Conservation (phyloP, 768 basidiomycete species). For the Crepidotus variabilis region DNA sequence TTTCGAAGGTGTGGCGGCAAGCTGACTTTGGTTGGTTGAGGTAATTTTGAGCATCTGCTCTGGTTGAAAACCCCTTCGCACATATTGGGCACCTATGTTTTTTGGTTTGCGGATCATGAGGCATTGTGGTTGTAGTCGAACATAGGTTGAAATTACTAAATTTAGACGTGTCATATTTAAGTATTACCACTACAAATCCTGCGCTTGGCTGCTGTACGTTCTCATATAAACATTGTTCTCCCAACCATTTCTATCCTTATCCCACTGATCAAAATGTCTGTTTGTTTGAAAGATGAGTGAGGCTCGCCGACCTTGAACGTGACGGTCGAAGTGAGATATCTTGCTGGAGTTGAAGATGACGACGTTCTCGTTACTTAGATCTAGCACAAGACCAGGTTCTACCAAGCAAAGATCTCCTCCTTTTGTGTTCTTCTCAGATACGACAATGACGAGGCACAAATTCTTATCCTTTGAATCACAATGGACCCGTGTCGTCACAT, state of each 20-base stretch:
- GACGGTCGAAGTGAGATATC: conserved; percentile 18
- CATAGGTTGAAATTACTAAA: background rate
- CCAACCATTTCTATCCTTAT: conserved; percentile 11
- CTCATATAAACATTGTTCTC: background rate
- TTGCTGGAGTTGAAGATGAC: conserved; percentile 14
- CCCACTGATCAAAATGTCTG: background rate
- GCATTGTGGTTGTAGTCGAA: background rate
- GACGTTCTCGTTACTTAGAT: conserved; percentile 7
- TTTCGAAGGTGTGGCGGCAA: background rate
- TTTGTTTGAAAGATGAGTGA: conserved; percentile 23
- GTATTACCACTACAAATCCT: no score
- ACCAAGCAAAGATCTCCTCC: conserved; percentile 16
- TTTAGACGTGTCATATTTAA: no score
- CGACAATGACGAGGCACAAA: conserved; percentile 9
- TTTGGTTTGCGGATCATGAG: background rate
- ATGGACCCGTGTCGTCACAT: conserved; percentile 11
- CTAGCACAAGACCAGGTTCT: conserved; percentile 17
- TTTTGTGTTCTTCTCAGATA: conserved; percentile 1
- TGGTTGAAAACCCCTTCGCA: background rate
- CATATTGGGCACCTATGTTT: background rate
- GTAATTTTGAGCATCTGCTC: background rate
- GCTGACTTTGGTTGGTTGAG: background rate
- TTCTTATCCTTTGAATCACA: conserved; percentile 7
- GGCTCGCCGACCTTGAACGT: conserved; percentile 13
- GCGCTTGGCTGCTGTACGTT: no score